Evolutionary conservation across 2,329 filamentous ascomycete genomes (phyloP).

Genomic region (Zasmidium angulare): DNA sequence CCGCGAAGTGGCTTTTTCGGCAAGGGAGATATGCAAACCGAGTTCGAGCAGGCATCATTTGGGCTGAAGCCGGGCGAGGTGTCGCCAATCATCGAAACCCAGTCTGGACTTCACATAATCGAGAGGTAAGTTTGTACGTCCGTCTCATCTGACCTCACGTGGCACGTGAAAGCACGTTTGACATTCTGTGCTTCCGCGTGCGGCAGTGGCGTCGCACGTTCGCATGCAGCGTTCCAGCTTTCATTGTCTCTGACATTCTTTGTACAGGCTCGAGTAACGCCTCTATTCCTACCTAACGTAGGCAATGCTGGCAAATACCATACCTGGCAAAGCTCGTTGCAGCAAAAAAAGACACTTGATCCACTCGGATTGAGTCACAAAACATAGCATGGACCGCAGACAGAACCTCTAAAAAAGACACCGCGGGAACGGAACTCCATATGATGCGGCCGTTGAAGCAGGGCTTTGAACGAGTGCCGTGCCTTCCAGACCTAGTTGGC

Average conservation of each 20-base stretch:
- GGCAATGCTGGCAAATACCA: neutral
- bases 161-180: constrained; percentile 6
- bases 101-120: constrained; percentile 92
- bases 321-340: neutral
- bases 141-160: constrained; percentile 3
- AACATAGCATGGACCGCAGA: constrained; percentile 5
- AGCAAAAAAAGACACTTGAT: neutral
- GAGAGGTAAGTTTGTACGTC: constrained; percentile 65
- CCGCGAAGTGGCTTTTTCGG: constrained; percentile 79
- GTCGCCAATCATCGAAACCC: constrained; percentile 84
- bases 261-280: constrained; percentile 24
- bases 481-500: neutral
- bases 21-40: constrained; percentile 94
- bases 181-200: constrained; percentile 4
- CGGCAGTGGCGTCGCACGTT: constrained; percentile 12
- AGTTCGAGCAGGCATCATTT: constrained; percentile 96
- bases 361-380: neutral
- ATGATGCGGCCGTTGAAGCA: constrained; percentile 6
- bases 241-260: constrained; percentile 21
- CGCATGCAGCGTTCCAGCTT: constrained; percentile 9
- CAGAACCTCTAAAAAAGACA: too few relatives aligned
- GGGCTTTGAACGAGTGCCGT: neutral
- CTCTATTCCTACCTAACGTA: neutral
- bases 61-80: constrained; percentile 83
- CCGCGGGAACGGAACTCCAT: too few relatives aligned